Conservation (phyloP, 352 stramenopile species). For the Phytopythium sindhum region DNA sequence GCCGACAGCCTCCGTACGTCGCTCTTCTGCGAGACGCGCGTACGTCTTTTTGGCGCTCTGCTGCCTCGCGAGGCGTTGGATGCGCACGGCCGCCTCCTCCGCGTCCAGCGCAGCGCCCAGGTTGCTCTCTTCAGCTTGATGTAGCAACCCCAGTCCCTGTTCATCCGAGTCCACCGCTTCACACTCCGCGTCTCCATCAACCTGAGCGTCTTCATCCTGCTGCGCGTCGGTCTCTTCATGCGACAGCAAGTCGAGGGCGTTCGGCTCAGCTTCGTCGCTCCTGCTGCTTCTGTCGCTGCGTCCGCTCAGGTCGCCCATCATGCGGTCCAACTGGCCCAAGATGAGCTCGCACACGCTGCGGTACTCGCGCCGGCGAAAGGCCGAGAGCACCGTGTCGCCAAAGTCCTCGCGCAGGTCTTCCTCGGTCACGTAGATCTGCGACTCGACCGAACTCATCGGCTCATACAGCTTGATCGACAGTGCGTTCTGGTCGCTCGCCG, state of each 20-base stretch:
- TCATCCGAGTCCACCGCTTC: conserved; percentile 1
- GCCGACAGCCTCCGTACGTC: not conserved
- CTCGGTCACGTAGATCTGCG: conserved; percentile 54
- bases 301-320: conserved; percentile 29
- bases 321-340: conserved; percentile 45
- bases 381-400: conserved; percentile 31
- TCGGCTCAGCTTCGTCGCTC: not conserved
- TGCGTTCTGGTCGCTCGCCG: conserved; percentile 13
- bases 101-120: conserved; percentile 1
- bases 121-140: conserved; percentile 1
- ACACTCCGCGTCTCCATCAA: not conserved
- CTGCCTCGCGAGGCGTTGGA: conserved; percentile 40
- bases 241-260: not conserved
- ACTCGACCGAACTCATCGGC: conserved; percentile 74
- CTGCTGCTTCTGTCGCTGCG: not conserved
- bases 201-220: not conserved
- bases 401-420: conserved; percentile 61
- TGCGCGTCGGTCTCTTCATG: not conserved
- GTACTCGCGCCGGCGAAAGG: conserved; percentile 47
- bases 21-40: conserved; percentile 8
- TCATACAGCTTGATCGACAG: conserved; percentile 80
- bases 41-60: conserved; percentile 20
- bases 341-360: conserved; percentile 60
- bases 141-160: not conserved
- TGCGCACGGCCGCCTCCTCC: conserved; percentile 16